Base-by-base conservation (phyloP, 2,329 filamentous ascomycete genomes). In the Cladosporium sp. region DNA sequence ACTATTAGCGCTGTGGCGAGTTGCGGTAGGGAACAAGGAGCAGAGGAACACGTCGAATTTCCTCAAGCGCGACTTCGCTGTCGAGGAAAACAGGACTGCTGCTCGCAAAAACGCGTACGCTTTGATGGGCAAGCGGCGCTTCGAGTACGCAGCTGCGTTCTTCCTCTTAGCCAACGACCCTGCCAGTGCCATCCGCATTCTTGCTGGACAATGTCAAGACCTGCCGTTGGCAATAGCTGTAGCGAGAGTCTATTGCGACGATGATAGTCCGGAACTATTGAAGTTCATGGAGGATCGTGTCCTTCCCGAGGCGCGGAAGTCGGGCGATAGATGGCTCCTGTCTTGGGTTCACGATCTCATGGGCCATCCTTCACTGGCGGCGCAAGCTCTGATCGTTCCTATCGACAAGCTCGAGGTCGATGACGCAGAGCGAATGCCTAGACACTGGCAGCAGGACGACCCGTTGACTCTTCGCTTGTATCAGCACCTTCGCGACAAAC, bases 41-140 rank as follows among this genome's bases (percentile, higher is more conserved):
- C 93, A 97, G 68, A 74, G 70, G 2, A 83, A 86, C 0, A 99
- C 93, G 0, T 81, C 85, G 53, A 83, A 81, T 54, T 77, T 99
- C 24, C 74, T 99, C 18, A 80, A 85, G n/a, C 95, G 96, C 63
- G 90, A 97, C 66, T 99, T 99, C 67, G 78, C 82, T 3, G 88
- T 96, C 55, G 79, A 84, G 1, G 86, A 88, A 59, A 97, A 93
- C 88, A 87, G 82, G 66, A 95, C 88, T 1, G 83, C 89, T 4
- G 93, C 93, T 0, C 73, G 95, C 53, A 99, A 99, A 70, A 99
- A 99, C 66, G 93, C 93, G 0, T 99, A 96, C 70, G 92, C 93
- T 2, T 71, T 99, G 49, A 84, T 99, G 64, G 93, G 92, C 57
- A 95, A 90, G 69, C 81, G 89, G 39, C 80, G 93, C 43, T 96